These are phyloP conservation scores for Metarhizium humberi DNA, from an alignment of 2,329 filamentous ascomycete genomes.

Conservation along the genomic window DNA sequence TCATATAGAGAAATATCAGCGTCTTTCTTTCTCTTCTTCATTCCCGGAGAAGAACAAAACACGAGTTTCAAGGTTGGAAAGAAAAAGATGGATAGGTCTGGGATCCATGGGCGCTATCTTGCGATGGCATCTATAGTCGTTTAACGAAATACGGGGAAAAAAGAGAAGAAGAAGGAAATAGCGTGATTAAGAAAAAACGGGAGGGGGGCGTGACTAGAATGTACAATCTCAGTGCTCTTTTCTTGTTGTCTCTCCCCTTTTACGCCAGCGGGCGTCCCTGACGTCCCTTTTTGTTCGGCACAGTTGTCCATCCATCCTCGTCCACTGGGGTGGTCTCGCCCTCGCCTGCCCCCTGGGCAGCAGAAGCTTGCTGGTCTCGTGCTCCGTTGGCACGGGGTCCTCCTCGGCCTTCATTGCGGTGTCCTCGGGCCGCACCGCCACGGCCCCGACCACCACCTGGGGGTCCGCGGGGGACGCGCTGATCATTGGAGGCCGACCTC, in stretches of 20 bases:
- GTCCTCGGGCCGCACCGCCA: conserved; percentile 24
- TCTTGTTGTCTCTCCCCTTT: conserved; percentile 5
- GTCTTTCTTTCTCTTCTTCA: neutral
- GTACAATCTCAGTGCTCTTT: conserved; percentile 23
- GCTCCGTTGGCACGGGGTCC: conserved; percentile 38
- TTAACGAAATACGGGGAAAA: neutral
- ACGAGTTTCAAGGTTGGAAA: neutral
- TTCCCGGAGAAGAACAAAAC: neutral
- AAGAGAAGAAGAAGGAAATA: neutral
- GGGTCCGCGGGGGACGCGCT: conserved; percentile 35
- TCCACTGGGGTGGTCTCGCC: conserved; percentile 28
- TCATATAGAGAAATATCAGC: neutral
- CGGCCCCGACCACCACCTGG: conserved; percentile 29
- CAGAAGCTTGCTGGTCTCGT: conserved; percentile 26
- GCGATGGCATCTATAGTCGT: conserved; percentile 26
- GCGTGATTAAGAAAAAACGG: neutral
- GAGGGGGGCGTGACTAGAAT: conserved; percentile 14
- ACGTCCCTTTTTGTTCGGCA: conserved; percentile 27
- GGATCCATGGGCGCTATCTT: conserved; percentile 17
- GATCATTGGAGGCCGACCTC: conserved; percentile 42
- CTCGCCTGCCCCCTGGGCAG: conserved; percentile 20
- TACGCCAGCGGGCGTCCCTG: conserved; percentile 21
- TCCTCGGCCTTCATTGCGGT: conserved; percentile 34
- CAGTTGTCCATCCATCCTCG: conserved; percentile 58
- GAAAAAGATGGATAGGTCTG: conserved; percentile 7